Base-by-base conservation (phyloP, 2,329 filamentous ascomycete species). In the Hymenoscyphus albidus region DNA sequence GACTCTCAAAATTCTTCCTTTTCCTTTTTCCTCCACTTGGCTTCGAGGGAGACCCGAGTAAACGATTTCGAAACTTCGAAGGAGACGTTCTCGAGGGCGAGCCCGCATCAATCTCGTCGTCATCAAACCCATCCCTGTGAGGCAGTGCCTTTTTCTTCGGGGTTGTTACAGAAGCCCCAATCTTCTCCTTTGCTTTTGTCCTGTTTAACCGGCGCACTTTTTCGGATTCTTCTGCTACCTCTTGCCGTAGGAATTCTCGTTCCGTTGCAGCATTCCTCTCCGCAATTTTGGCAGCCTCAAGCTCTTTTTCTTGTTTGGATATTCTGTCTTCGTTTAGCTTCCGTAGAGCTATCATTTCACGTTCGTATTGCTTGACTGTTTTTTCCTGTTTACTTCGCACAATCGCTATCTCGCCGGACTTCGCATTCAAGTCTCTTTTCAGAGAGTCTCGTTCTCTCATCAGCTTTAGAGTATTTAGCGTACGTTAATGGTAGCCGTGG, bases 81-180 rank as follows among this genome's bases (percentile, higher is more conserved):
- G 82, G 82, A 4, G 81, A 83, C 0, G 78, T 75, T 79, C 65
- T 73, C 35, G 80, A 82, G 1, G 82, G 81, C 3, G 81, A 83
- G 1, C 78, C 70, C 65, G 79, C 72, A 65, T 81, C 70, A 48
- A 85, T 78, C 69, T 85, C 81, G 61, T 81, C 79, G 55, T 76
- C 74, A 62, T 93, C 90, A 71, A 95, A 95, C 0, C 91, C 91
- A 76, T 95, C 91, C 1, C 89, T 83, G 59, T 90, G 79, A 1
- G 83, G 80, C 77, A 84, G 84, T 0, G 79, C 77, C 74, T 83
- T 86, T 35, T 81, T 82, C 72, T 82, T 90, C 2, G 88, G 88
- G 0, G 89, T 91, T 0, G 80, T 82, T 0, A 77, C 16, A 32
- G 57, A 64, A 64, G 66, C 71, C 69, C 69, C 70, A 71, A 60